Conservation (phyloP, 108 stramenopile genomes). For the Aurantiochytrium sp. region DNA sequence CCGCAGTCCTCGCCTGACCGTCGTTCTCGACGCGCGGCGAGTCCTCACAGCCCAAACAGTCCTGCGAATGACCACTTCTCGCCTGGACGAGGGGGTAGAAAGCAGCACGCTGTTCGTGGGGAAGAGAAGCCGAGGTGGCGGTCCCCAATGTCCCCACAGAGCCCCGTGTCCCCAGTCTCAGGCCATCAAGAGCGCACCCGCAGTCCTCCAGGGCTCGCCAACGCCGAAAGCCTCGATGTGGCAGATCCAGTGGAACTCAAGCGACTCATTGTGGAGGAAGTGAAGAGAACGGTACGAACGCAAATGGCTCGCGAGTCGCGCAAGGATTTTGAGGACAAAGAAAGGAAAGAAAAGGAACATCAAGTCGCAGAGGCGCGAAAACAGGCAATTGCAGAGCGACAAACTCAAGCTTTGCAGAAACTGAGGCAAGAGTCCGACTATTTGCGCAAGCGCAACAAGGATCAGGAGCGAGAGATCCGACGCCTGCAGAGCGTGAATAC, state of each 20-base stretch:
- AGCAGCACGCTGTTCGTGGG: too few relatives aligned
- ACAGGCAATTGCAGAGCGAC: neutral
- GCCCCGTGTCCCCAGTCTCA: too few relatives aligned
- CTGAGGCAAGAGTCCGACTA: neutral
- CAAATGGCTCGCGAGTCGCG: neutral
- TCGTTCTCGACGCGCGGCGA: too few relatives aligned
- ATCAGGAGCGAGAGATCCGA: neutral
- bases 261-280: neutral
- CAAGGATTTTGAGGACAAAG: neutral
- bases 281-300: neutral
- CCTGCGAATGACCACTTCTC: too few relatives aligned
- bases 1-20: too few relatives aligned
- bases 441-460: neutral
- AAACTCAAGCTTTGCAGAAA: neutral
- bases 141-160: too few relatives aligned
- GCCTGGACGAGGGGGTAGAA: too few relatives aligned
- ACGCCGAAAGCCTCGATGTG: neutral
- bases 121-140: too few relatives aligned
- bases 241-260: neutral
- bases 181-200: too few relatives aligned
- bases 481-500: neutral
- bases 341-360: neutral
- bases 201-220: too few relatives aligned
- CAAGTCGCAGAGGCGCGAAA: neutral
- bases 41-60: too few relatives aligned